Base-by-base conservation (phyloP, 2,329 filamentous ascomycete species). In the Ilyonectria robusta region DNA sequence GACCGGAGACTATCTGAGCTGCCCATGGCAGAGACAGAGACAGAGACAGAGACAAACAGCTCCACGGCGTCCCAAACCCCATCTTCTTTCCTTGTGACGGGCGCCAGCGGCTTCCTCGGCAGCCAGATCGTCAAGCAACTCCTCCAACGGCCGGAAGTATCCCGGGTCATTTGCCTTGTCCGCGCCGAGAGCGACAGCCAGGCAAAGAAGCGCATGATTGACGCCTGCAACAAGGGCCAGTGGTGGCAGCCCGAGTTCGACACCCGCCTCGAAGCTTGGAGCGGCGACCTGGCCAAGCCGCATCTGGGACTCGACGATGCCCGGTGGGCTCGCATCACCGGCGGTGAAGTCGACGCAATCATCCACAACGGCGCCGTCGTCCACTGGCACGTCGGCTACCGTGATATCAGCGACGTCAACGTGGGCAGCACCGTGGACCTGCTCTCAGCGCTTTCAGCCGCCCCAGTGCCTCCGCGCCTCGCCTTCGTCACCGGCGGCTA, bases 391-490 rank as follows among this genome's bases (percentile, higher is more conserved):
- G 19, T 53, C 2, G 29, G 55, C 47, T 64, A 64, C 9, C 47
- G 29, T 13, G 62, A 59, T 29, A 63, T 59, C 56, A 59, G 59
- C 17, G 56, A 65, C 13, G 61, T 51, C 44, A 67, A 67, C 40
- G 61, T 67, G 19, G 53, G 53, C 61, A 67, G 65, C 15, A 67
- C 65, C 4, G 54, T 67, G 37, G 61, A 57, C 51, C 60, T 67
- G 6, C 46, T 67, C 9, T 65, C 56, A 0, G 61, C 46, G 2
- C 46, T 64, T 19, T 59, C 56, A 3, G 51, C 53, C 1, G 60
- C 60, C 17, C 60, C 60, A 6, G 35, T n/a, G 31, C 54, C 60
- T 23, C 53, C 55, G 33, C 55, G 55, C 33, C 58, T 63, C 23
- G 47, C 47, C 44, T 63, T 50, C 17, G 53, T 63, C 35, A 63